Evolutionary conservation across 1,284 basidiomycete genomes (phyloP), one percentile per base, ranked within the genome.

Genomic region (Neonothopanus nambi): DNA sequence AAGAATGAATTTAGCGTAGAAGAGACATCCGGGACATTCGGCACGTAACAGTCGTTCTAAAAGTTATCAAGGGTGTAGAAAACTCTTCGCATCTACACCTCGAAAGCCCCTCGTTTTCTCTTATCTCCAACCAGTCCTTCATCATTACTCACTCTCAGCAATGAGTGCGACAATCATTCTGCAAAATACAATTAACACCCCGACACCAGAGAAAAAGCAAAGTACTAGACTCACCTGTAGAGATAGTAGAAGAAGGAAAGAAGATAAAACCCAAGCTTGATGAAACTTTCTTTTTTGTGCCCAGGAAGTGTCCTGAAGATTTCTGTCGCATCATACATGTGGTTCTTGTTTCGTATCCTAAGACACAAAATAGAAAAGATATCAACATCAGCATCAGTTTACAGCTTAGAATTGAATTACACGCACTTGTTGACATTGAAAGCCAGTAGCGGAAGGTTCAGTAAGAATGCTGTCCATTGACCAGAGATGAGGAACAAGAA

Each of bases 281-380:
- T 82, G 68, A 99, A 98, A 65, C 89, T 89, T 75, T 97, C 95
- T 70, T 95, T 98, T 78, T 99, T 99, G 75, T 98, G 97, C 38
- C 81, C 85, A 15, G 89, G 85, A 43, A 99, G 75, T 58, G 96
- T 96, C 61, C 97, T 84, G 82, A 99, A 99, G 65, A 99, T 99
- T 73, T 99, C 97, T 28, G 97, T 99, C 50, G 96, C 96, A 70
- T 99, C 96, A 69, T 98, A 96, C 91, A 98, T 96, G 75, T 98
- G 95, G 66, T 91, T 91, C 67, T 95, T 95, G 70, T 88, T 88
- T 66, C 91, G 83, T 67, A 98, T 93, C 75, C 95, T 98, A 68
- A 30, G 50, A 41, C 44, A 9, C 11, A 24, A 28, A 38, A 26
- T 26, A 49, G 28, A 23, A 30, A 47, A 52, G n/a, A 36, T 18